Conservation (phyloP, 2,329 filamentous ascomycete species). For the Xylogone sp. region DNA sequence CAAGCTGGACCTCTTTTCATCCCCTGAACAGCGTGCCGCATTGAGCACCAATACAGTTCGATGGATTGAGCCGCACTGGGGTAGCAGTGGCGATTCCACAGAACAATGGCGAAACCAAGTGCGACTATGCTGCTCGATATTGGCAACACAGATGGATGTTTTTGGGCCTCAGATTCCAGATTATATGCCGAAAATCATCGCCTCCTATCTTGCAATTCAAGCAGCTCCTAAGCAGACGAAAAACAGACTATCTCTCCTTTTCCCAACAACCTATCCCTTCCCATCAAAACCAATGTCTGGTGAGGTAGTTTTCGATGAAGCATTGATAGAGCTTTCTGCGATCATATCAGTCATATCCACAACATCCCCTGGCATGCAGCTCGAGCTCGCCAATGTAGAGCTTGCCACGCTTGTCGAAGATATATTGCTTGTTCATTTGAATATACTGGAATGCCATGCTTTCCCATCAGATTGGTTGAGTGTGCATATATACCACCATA, state of each 20-base stretch:
- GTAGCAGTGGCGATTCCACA: constrained; percentile 65
- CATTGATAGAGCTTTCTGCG: constrained; percentile 82
- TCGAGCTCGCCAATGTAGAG: constrained; percentile 72
- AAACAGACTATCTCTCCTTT: constrained; percentile 76
- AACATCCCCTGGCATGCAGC: constrained; percentile 68
- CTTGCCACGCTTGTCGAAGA: constrained; percentile 73
- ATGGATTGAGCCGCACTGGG: constrained; percentile 96
- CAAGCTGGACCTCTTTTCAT: constrained; percentile 73
- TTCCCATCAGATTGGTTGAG: constrained; percentile 91
- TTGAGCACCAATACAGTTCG: constrained; percentile 78
- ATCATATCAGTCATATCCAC: constrained; percentile 79
- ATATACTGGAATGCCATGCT: constrained; percentile 82
- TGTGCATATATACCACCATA: constrained; percentile 88
- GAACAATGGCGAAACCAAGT: constrained; percentile 93
- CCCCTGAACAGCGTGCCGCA: constrained; percentile 69
- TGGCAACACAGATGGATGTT: constrained; percentile 79
- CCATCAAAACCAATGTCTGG: constrained; percentile 64
- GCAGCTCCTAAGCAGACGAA: constrained; percentile 49
- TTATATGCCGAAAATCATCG: constrained; percentile 85
- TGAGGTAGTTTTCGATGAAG: constrained; percentile 70
- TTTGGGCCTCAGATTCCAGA: constrained; percentile 79
- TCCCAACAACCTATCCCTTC: constrained; percentile 88
- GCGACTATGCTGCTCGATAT: constrained; percentile 85
- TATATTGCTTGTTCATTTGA: constrained; percentile 79
- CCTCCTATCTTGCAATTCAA: constrained; percentile 80